Conservation (phyloP, 768 basidiomycete genomes). For the Sporobolomyces roseus region DNA sequence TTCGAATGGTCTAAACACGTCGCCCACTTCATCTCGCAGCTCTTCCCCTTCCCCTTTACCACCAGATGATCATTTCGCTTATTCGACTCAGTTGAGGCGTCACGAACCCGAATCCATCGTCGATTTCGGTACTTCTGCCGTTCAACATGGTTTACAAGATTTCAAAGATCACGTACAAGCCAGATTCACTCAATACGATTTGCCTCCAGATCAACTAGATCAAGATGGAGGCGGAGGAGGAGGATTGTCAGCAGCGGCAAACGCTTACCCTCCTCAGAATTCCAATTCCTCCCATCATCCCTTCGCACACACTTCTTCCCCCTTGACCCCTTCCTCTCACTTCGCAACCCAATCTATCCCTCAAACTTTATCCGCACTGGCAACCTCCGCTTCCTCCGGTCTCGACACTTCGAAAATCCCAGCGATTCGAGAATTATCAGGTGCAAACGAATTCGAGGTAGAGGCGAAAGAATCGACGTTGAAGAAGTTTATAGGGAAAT, state of each 20-base stretch:
- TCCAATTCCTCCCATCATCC: constrained; percentile 29
- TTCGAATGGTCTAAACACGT: background rate
- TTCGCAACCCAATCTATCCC: constrained; percentile 31
- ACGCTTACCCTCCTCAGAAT: background rate
- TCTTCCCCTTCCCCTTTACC: constrained; percentile 23
- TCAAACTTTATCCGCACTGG: constrained; percentile 28
- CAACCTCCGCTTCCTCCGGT: constrained; percentile 29
- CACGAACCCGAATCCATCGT: constrained; percentile 34
- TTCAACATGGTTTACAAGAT: constrained; percentile 22
- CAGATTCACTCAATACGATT: constrained; percentile 24
- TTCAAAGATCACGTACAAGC: constrained; percentile 18
- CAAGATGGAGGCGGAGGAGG: no score
- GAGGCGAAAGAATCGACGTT: constrained; percentile 70
- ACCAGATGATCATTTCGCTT: constrained; percentile 22
- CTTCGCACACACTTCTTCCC: constrained; percentile 36
- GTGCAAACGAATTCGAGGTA: constrained; percentile 81
- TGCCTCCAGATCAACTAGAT: background rate
- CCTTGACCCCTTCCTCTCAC: constrained; percentile 36
- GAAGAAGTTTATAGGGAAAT: constrained; percentile 87
- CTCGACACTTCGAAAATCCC: constrained; percentile 36
- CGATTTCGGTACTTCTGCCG: constrained; percentile 24
- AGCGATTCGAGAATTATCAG: constrained; percentile 43
- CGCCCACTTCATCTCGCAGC: constrained; percentile 10
- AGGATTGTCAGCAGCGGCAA: no score
- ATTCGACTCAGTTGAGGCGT: constrained; percentile 24